These are phyloP conservation scores for Carex arenaria DNA, from an alignment of 202 grass and related monocot genomes.

Conservation along the genomic window DNA sequence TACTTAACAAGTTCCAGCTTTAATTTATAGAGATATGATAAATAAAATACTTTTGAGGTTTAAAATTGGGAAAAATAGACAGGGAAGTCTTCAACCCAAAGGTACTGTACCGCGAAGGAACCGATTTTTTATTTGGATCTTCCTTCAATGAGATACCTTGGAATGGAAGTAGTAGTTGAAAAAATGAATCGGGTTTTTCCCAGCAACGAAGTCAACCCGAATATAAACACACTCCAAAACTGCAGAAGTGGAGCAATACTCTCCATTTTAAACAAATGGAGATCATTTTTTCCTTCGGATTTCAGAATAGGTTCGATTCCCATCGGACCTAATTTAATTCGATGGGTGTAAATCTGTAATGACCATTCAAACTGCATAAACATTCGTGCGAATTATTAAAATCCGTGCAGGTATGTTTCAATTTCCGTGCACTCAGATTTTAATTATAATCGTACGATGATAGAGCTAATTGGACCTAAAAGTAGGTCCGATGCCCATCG, in stretches of 20 bases:
- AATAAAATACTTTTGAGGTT: background rate
- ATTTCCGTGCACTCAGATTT: no score
- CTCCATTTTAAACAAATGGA: background rate
- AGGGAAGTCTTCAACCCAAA: slow-evolving; percentile 5
- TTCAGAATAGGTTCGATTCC: no score
- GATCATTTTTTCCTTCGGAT: no score
- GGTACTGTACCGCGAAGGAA: slow-evolving; percentile 5
- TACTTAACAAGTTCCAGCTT: background rate
- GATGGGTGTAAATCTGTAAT: no score
- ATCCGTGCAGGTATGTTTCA: no score
- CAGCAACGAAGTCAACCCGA: background rate
- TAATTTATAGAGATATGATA: background rate
- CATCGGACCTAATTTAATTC: no score
- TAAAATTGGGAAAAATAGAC: background rate
- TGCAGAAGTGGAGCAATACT: background rate
- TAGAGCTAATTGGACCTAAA: no score
- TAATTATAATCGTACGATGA: no score
- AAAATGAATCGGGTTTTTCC: background rate
- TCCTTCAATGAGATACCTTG: background rate
- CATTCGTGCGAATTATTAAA: no score
- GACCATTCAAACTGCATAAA: no score
- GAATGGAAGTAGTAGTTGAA: background rate
- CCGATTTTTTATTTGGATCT: background rate
- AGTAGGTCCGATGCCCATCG: no score
- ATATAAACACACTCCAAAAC: background rate